Conservation (phyloP, 306 rosid species). For the Coriaria nepalensis region DNA sequence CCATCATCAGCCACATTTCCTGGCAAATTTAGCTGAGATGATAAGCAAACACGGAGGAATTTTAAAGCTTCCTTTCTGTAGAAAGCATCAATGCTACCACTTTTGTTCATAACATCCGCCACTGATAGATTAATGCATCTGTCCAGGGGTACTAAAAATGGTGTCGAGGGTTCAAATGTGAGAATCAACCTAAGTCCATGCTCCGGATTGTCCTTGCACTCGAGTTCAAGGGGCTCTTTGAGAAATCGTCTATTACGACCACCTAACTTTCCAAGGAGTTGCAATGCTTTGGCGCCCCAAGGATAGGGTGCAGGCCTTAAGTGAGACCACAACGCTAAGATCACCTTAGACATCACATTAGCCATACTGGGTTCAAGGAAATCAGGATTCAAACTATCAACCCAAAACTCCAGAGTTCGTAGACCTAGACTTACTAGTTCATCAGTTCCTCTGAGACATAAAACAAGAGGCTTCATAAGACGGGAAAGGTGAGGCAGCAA, state of each 20-base stretch:
- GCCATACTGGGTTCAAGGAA: constrained; percentile 99
- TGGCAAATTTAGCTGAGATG: constrained; percentile 96
- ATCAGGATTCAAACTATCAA: constrained; percentile 97
- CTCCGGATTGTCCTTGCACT: constrained; percentile 98
- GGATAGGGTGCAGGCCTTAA: constrained; percentile 76
- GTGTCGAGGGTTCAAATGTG: constrained; percentile 98
- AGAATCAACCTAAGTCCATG: constrained; percentile 89
- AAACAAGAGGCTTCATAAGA: constrained; percentile 94
- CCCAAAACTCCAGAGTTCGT: constrained; percentile 96
- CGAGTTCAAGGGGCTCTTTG: constrained; percentile 86
- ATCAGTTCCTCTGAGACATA: constrained; percentile 81
- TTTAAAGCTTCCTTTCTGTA: constrained; percentile 79
- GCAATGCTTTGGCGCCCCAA: constrained; percentile 98
- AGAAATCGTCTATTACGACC: constrained; percentile 98
- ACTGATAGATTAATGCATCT: constrained; percentile 99
- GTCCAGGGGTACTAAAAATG: constrained; percentile 93
- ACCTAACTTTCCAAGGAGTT: constrained; percentile 94
- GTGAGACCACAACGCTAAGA: constrained; percentile 94
- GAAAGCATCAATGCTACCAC: constrained; percentile 60
- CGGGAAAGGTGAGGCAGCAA: constrained; percentile 82
- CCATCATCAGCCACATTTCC: constrained; percentile 71
- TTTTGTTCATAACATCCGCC: constrained; percentile 67
- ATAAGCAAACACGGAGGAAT: constrained; percentile 79
- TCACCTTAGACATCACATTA: constrained; percentile 80
- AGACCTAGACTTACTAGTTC: constrained; percentile 87